phyloP scores from a whole-genome alignment of 2,329 filamentous ascomycete species.

The Coniella lustricola region DNA sequence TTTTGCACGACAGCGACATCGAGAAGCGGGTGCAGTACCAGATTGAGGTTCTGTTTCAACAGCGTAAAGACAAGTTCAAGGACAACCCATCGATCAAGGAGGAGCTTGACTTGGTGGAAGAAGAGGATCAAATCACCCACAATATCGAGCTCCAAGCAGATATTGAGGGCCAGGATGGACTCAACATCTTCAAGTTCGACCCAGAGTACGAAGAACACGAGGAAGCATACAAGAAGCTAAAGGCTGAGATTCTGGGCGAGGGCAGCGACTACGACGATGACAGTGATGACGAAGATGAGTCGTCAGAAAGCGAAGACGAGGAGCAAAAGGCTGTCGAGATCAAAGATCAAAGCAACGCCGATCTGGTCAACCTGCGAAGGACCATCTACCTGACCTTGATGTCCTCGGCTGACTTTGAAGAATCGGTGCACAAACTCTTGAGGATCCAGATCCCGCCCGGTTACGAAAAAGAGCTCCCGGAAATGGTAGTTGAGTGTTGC shows the following conservation, averaged over 20 bases:
- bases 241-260: conserved; percentile 90
- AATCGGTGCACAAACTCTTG: conserved; percentile 96
- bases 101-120: conserved; percentile 90
- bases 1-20: conserved; percentile 92
- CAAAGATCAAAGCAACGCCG: conserved; percentile 94
- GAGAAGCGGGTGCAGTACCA: conserved; percentile 99
- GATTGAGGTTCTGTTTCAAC: conserved; percentile 96
- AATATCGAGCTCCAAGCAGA: conserved; percentile 74
- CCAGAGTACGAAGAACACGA: conserved; percentile 85
- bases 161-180: conserved; percentile 73
- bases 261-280: conserved; percentile 77
- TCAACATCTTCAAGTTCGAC: conserved; percentile 97
- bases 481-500: conserved; percentile 96
- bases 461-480: conserved; percentile 82
- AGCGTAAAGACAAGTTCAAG: conserved; percentile 93
- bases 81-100: conserved; percentile 87
- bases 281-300: conserved; percentile 60
- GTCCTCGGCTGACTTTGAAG: conserved; percentile 92
- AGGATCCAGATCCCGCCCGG: conserved; percentile 83
- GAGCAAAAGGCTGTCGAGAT: conserved; percentile 85
- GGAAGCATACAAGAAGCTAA: conserved; percentile 77
- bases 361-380: conserved; percentile 84
- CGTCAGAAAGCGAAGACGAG: conserved; percentile 64
- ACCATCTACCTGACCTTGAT: conserved; percentile 98
- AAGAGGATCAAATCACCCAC: conserved; percentile 97